Percentiles rank a stretch among this genome's conserved stretches.
These are phyloP conservation scores for Camelina hispida DNA, from an alignment of 345 rosid species.

Conservation along the genomic window DNA sequence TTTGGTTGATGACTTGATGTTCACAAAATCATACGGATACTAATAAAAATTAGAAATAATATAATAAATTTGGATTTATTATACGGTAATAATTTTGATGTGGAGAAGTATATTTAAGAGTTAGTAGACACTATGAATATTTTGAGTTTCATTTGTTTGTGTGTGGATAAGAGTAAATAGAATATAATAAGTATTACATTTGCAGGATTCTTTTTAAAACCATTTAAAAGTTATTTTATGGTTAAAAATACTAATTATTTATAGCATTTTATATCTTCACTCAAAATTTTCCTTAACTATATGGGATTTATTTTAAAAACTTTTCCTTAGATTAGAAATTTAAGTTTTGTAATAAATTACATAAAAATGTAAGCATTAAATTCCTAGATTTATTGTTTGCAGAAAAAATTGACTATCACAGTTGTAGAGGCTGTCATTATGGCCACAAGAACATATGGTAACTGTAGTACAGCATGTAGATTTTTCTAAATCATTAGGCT, in stretches of 20 bases:
- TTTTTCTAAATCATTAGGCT: neutral
- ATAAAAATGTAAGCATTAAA: constrained; percentile 27
- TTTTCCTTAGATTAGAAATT: neutral
- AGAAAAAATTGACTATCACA: constrained; percentile 38
- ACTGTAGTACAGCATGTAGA: neutral
- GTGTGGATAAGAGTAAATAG: neutral
- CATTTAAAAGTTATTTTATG: neutral
- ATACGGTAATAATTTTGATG: neutral
- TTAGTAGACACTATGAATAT: neutral
- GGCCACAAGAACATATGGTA: constrained; percentile 14
- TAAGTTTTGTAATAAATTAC: neutral
- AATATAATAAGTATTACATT: neutral
- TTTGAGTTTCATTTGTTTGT: neutral
- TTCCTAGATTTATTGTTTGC: constrained; percentile 38
- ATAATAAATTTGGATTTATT: neutral
- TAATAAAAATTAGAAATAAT: too few species aligned
- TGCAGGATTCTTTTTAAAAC: neutral
- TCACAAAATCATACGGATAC: too few species aligned
- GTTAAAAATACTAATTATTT: neutral
- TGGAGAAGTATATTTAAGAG: neutral
- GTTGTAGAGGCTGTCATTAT: constrained; percentile 33
- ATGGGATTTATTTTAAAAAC: neutral
- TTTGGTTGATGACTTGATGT: too few species aligned
- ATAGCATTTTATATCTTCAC: too few species aligned
- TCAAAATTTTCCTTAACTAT: neutral